phyloP scores from a whole-genome alignment of 2,329 filamentous ascomycete genomes.

The Hawksworthiomyces lignivorus region DNA sequence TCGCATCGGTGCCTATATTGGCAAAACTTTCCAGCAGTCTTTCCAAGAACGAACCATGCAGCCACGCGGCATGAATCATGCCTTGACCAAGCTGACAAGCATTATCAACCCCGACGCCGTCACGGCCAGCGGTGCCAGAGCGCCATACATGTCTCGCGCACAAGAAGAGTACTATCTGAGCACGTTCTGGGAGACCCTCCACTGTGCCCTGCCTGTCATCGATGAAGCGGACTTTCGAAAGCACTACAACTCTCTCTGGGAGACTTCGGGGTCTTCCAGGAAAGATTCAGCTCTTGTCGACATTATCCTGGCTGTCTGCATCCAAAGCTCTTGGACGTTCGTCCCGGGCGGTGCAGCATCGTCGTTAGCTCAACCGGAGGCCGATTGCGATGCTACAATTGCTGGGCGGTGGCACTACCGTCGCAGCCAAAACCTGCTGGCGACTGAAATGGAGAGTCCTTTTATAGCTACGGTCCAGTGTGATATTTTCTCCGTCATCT shows the following conservation, averaged over 20 bases:
- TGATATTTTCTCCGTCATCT: slow-evolving; percentile 35
- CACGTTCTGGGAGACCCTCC: slow-evolving; percentile 33
- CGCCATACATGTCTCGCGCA: slow-evolving; percentile 21
- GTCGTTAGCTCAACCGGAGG: slow-evolving; percentile 1
- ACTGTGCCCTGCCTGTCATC: slow-evolving; percentile 28
- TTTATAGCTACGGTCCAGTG: slow-evolving; percentile 41
- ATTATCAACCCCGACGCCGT: too few relatives aligned
- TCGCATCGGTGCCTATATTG: slow-evolving; percentile 31
- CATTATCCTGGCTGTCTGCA: slow-evolving; percentile 42
- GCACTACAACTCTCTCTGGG: slow-evolving; percentile 33
- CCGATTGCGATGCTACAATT: slow-evolving; percentile 32
- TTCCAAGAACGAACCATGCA: slow-evolving; percentile 8
- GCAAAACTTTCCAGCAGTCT: slow-evolving; percentile 23
- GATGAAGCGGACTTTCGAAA: slow-evolving; percentile 31
- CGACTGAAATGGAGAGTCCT: slow-evolving; percentile 38
- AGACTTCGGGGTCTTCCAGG: slow-evolving; percentile 20
- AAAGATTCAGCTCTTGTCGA: slow-evolving; percentile 42
- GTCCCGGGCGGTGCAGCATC: slow-evolving; percentile 13
- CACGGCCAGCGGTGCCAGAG: too few relatives aligned
- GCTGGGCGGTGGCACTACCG: slow-evolving; percentile 39
- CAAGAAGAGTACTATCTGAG: slow-evolving; percentile 35
- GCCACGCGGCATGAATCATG: slow-evolving; percentile 12
- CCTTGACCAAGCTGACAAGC: slow-evolving; percentile 7
- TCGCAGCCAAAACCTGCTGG: slow-evolving; percentile 35
- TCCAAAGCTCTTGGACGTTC: slow-evolving; percentile 35